A percentile compares a stretch with the other conserved stretches of the same genome.
phyloP scores from a whole-genome alignment of 1,139 yeast genomes.

The Geotrichum candidum region DNA sequence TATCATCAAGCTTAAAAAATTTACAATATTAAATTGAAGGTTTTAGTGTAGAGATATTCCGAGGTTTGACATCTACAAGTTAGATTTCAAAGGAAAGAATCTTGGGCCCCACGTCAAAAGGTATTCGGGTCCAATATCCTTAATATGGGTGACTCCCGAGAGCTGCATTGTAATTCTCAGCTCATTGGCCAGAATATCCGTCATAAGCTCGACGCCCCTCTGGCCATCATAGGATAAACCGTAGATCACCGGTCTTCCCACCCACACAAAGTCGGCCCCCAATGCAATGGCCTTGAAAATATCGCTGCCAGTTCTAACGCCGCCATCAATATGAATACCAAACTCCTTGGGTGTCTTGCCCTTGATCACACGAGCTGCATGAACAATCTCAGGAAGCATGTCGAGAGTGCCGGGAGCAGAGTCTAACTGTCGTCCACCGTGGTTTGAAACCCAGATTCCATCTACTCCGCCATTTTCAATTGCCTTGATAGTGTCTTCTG shows the following conservation, averaged over 20 bases:
- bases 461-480: slow-evolving; percentile 10
- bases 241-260: slow-evolving; percentile 13
- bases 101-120: slow-evolving; percentile 2
- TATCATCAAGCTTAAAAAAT: too few species aligned
- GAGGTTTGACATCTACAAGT: not conserved
- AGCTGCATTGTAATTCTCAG: slow-evolving; percentile 13
- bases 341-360: slow-evolving; percentile 1
- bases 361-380: slow-evolving; percentile 8
- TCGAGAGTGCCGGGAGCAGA: slow-evolving; percentile 14
- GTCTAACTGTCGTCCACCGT: slow-evolving; percentile 14
- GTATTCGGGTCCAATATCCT: slow-evolving; percentile 4
- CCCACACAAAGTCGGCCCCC: slow-evolving; percentile 15
- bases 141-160: slow-evolving; percentile 9
- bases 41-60: not conserved
- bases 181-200: slow-evolving; percentile 10
- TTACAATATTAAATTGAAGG: not conserved
- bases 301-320: slow-evolving; percentile 12
- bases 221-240: slow-evolving; percentile 13
- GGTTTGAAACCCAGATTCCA: slow-evolving; percentile 16
- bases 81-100: slow-evolving; percentile 1
- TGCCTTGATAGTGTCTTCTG: slow-evolving; percentile 13
- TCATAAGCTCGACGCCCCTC: slow-evolving; percentile 9
- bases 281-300: slow-evolving; percentile 11
- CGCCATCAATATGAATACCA: slow-evolving; percentile 13
- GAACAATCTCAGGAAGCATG: slow-evolving; percentile 14